Percentiles rank a stretch among this genome's conserved stretches.
phyloP scores from a whole-genome alignment of 768 basidiomycete genomes.

The Stropharia rugosoannulata region DNA sequence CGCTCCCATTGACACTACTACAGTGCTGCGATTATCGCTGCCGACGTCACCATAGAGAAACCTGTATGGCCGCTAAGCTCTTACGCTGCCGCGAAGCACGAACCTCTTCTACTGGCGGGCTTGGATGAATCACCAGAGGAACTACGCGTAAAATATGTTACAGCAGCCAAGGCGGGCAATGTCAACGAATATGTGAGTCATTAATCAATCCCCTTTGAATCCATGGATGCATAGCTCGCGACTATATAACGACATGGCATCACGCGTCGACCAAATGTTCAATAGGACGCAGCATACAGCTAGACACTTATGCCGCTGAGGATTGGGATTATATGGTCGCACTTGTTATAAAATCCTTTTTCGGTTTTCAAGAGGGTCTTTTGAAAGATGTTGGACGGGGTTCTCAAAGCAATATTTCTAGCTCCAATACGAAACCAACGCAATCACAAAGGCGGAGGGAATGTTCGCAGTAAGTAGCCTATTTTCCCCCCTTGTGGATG shows the following conservation, averaged over 20 bases:
- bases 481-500: not conserved
- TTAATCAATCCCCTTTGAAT: not conserved
- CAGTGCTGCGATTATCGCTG: conserved; percentile 62
- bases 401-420: conserved; percentile 25
- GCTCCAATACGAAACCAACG: conserved; percentile 55
- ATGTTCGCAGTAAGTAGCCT: conserved; percentile 33
- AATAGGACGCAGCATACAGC: too few species aligned
- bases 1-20: not conserved
- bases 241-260: too few species aligned
- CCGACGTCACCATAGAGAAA: conserved; percentile 70
- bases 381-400: too few species aligned
- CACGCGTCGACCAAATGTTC: too few species aligned
- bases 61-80: conserved; percentile 80
- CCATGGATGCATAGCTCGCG: too few species aligned
- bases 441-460: conserved; percentile 53
- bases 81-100: conserved; percentile 75
- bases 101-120: conserved; percentile 61
- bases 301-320: too few species aligned
- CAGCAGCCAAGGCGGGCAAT: conserved; percentile 54
- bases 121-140: conserved; percentile 82
- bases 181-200: conserved; percentile 68
- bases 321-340: too few species aligned
- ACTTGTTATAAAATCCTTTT: too few species aligned
- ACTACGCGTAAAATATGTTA: conserved; percentile 61
- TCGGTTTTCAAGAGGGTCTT: too few species aligned